Conservation (phyloP, 2,329 filamentous ascomycete species). For the Teratosphaeria zuluensis region DNA sequence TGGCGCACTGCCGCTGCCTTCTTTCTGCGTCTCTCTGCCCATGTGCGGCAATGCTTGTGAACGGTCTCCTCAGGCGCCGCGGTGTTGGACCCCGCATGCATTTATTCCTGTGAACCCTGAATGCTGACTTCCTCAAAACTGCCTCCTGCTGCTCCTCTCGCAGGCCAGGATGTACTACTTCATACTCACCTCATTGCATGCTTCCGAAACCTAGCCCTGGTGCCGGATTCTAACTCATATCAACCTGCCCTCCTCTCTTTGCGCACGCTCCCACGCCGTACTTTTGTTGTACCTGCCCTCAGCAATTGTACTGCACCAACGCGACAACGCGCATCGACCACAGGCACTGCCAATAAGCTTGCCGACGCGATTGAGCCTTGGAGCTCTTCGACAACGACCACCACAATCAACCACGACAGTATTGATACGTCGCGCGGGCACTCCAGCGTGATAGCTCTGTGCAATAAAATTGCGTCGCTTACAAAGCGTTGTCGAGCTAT, state of each 20-base stretch:
- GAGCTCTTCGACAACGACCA: background rate
- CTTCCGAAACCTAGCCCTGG: background rate
- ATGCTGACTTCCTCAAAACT: background rate
- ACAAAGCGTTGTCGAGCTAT: conserved; percentile 4
- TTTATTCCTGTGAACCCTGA: conserved; percentile 1
- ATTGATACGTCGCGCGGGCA: background rate
- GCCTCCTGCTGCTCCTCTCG: background rate
- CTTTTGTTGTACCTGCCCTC: background rate
- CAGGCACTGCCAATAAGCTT: background rate
- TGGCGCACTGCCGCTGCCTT: conserved; percentile 1
- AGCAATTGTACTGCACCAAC: background rate
- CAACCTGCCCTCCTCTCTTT: background rate
- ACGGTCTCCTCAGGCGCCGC: background rate
- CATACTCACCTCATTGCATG: background rate
- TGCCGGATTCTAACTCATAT: background rate
- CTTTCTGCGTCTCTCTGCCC: background rate
- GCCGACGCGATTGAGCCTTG: background rate
- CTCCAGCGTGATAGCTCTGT: background rate
- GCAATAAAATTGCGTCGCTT: background rate
- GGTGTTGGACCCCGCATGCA: background rate
- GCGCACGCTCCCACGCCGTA: background rate
- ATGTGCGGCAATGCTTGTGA: background rate
- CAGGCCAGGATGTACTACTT: background rate
- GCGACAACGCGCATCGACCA: background rate
- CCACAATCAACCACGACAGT: background rate